These are phyloP conservation scores for Debaryomyces maramus DNA, from an alignment of 805 yeast species.

Conservation along the genomic window DNA sequence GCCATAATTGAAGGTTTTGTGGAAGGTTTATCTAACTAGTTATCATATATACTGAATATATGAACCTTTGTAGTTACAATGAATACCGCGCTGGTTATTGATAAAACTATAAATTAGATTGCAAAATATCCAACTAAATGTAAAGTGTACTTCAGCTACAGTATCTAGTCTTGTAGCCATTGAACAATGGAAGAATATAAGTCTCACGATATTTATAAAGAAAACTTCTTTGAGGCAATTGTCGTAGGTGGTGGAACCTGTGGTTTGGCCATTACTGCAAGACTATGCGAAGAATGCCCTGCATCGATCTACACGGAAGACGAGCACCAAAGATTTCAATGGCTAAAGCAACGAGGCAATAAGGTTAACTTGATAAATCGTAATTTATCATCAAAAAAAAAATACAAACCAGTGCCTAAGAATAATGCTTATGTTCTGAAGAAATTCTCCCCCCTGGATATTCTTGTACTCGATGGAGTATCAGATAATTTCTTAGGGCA, in stretches of 20 bases:
- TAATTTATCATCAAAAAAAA: conserved; percentile 13
- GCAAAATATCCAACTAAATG: too few species aligned
- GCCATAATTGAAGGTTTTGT: conserved; percentile 51
- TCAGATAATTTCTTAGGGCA: conserved; percentile 37
- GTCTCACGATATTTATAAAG: conserved; percentile 8
- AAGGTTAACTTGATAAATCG: conserved; percentile 25
- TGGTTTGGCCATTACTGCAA: conserved; percentile 41
- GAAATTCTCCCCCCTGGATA: conserved; percentile 24
- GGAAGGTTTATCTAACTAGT: conserved; percentile 3
- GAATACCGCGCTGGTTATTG: conserved; percentile 11
- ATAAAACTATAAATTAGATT: not conserved
- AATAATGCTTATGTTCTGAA: conserved; percentile 12
- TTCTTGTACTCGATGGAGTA: conserved; percentile 38
- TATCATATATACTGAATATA: not conserved
- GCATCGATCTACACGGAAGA: conserved; percentile 46
- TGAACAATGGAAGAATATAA: not conserved
- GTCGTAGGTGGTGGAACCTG: conserved; percentile 51
- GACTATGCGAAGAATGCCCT: conserved; percentile 44
- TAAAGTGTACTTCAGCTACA: not conserved
- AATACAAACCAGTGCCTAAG: conserved; percentile 11
- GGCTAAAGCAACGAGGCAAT: conserved; percentile 37
- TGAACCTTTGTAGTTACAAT: conserved; percentile 7
- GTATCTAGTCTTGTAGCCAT: not conserved
- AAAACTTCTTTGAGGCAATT: conserved; percentile 34
- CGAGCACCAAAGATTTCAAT: conserved; percentile 48